phyloP scores from a whole-genome alignment of 139 green algal genomes.

The Marvania coccoides region DNA sequence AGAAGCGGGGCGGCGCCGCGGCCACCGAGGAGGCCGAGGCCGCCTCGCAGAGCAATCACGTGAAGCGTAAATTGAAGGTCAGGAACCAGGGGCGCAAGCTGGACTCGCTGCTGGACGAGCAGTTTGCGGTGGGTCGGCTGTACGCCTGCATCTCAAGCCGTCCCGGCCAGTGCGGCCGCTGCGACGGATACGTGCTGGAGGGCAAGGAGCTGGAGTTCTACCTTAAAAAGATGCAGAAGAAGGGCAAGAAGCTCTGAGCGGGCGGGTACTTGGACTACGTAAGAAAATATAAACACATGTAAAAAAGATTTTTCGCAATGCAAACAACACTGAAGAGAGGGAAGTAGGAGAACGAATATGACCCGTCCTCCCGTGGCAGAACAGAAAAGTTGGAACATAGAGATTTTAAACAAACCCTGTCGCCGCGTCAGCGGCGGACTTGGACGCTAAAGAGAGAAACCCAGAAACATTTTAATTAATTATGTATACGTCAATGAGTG shows the following conservation, averaged over 20 bases:
- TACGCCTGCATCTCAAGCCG: slow-evolving; percentile 47
- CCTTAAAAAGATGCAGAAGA: slow-evolving; percentile 74
- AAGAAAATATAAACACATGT: too few species aligned
- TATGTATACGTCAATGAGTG: too few species aligned
- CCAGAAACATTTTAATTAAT: too few species aligned
- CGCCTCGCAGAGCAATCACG: slow-evolving; percentile 58
- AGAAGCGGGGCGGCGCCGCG: slow-evolving; percentile 50
- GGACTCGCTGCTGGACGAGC: slow-evolving; percentile 77
- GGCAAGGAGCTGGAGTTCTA: slow-evolving; percentile 92
- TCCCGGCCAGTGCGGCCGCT: slow-evolving; percentile 54
- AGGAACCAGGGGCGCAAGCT: slow-evolving; percentile 45
- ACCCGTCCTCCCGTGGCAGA: too few species aligned
- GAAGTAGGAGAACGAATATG: too few species aligned
- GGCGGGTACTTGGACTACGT: too few species aligned
- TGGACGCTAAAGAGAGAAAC: too few species aligned
- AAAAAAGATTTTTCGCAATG: too few species aligned
- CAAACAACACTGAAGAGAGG: too few species aligned
- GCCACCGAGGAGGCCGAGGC: slow-evolving; percentile 8
- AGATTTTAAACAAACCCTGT: too few species aligned
- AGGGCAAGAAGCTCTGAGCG: slow-evolving; percentile 54
- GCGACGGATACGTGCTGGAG: slow-evolving; percentile 88
- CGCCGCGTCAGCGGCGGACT: too few species aligned
- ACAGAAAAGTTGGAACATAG: too few species aligned
- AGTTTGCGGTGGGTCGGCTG: slow-evolving; percentile 87
- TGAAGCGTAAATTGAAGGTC: slow-evolving; percentile 80